These are phyloP conservation scores for Gastrodia elata DNA, from an alignment of 106 monocot genomes.

Conservation along the genomic window DNA sequence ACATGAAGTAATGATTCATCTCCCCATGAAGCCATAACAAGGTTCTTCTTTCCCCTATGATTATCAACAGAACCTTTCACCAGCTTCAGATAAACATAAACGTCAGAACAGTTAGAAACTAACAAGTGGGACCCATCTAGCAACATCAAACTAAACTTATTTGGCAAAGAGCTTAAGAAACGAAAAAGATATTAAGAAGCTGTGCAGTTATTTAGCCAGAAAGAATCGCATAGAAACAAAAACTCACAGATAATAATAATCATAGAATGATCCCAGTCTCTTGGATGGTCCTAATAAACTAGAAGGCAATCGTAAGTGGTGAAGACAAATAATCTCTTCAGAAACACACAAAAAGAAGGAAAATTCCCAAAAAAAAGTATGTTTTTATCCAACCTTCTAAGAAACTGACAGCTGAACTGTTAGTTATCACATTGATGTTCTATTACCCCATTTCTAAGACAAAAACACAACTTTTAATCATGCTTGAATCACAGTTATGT, in stretches of 20 bases:
- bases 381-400: no score
- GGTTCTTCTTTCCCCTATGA: conserved; percentile 76
- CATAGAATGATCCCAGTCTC: neutral
- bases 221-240: neutral
- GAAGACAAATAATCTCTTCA: no score
- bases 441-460: no score
- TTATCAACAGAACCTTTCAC: conserved; percentile 48
- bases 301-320: no score
- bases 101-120: neutral
- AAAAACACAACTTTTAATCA: no score
- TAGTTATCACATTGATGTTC: no score
- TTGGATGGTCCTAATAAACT: no score
- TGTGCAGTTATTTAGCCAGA: neutral
- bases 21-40: conserved; percentile 86
- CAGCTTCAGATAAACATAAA: conserved; percentile 13
- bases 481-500: no score
- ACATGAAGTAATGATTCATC: conserved; percentile 65
- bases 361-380: no score
- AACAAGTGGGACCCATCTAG: neutral
- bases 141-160: neutral
- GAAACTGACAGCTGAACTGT: no score
- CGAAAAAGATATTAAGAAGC: neutral
- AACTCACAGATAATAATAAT: neutral
- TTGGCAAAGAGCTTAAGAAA: neutral
- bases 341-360: no score